Conservation (phyloP, 1,139 yeast species). For the Lodderomyces beijingensis region DNA sequence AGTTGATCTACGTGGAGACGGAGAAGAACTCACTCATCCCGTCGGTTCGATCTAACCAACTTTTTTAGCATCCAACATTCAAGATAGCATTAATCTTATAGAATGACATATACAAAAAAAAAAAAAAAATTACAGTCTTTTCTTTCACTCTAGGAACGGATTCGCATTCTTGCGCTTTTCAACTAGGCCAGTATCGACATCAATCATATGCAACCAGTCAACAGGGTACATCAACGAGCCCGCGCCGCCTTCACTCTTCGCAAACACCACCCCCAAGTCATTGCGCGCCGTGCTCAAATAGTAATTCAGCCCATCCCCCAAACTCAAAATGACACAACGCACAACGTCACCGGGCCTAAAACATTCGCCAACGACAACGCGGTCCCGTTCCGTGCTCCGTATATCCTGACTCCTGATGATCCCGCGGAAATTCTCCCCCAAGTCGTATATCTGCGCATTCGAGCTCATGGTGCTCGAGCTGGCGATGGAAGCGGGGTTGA, state of each 20-base stretch:
- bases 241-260: slow-evolving; percentile 62
- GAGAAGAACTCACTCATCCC: slow-evolving; percentile 35
- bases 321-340: slow-evolving; percentile 72
- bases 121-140: too few relatives aligned
- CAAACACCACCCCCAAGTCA: slow-evolving; percentile 91
- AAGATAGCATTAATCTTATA: too few relatives aligned
- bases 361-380: slow-evolving; percentile 71
- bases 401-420: slow-evolving; percentile 85
- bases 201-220: slow-evolving; percentile 95
- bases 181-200: slow-evolving; percentile 64
- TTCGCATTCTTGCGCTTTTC: slow-evolving; percentile 92
- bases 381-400: slow-evolving; percentile 86
- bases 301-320: slow-evolving; percentile 92
- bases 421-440: slow-evolving; percentile 91
- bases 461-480: slow-evolving; percentile 30
- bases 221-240: slow-evolving; percentile 85
- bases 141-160: too few relatives aligned
- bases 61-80: too few relatives aligned
- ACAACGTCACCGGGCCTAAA: slow-evolving; percentile 93
- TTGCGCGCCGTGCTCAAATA: slow-evolving; percentile 86
- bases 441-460: slow-evolving; percentile 51
- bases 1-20: slow-evolving; percentile 63
- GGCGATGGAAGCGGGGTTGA: slow-evolving; percentile 45
- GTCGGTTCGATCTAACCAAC: slow-evolving; percentile 28
- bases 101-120: background rate